phyloP scores from a whole-genome alignment of 768 basidiomycete species.

The Psilocybe cyanescens region DNA sequence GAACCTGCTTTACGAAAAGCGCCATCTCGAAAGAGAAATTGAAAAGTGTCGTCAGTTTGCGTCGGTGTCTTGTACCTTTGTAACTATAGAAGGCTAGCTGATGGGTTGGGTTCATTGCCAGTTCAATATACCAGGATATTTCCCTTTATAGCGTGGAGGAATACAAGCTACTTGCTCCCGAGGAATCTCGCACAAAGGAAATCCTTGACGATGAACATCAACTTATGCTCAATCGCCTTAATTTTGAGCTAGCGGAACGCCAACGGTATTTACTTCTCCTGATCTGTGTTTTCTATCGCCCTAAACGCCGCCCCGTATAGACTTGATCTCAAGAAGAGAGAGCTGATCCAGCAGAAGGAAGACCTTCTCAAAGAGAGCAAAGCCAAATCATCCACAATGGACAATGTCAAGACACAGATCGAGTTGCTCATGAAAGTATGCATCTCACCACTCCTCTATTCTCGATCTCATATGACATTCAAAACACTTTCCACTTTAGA shows the following conservation, averaged over 20 bases:
- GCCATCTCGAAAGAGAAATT: conserved; percentile 89
- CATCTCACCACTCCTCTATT: neutral
- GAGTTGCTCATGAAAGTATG: conserved; percentile 75
- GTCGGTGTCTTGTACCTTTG: conserved; percentile 46
- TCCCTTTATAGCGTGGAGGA: conserved; percentile 73
- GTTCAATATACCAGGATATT: conserved; percentile 89
- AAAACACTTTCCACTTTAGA: conserved; percentile 38
- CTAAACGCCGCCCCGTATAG: conserved; percentile 39
- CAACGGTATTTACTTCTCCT: conserved; percentile 61
- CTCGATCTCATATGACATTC: conserved; percentile 4
- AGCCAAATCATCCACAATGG: conserved; percentile 70
- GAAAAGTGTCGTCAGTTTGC: conserved; percentile 92
- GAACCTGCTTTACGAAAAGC: conserved; percentile 87
- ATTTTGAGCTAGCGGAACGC: conserved; percentile 87
- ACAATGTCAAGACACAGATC: conserved; percentile 78
- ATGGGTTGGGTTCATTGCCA: conserved; percentile 28
- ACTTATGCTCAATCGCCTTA: conserved; percentile 85
- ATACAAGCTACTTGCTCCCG: conserved; percentile 70
- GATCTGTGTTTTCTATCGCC: conserved; percentile 8
- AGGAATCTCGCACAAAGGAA: conserved; percentile 62
- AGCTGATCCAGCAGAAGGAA: conserved; percentile 72
- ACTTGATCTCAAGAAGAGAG: conserved; percentile 71
- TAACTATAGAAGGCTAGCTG: neutral
- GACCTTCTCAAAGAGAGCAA: conserved; percentile 82
- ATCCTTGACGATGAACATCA: conserved; percentile 75